These are phyloP conservation scores for Lophium mytilinum DNA, from an alignment of 495 filamentous ascomycete species.

Conservation along the genomic window DNA sequence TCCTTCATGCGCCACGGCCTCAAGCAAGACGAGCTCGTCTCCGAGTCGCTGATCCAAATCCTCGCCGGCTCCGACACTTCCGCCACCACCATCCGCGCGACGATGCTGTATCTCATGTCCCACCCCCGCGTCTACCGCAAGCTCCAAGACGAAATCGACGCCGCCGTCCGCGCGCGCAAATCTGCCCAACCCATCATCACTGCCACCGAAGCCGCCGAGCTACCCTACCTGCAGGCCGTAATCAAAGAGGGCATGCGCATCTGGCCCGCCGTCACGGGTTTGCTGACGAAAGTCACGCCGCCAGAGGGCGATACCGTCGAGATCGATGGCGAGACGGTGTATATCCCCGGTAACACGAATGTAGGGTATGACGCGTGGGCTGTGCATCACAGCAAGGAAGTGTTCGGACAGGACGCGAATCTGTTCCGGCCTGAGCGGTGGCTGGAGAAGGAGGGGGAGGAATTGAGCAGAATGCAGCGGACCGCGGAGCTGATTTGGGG, in stretches of 20 bases:
- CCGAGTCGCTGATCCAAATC: conserved; percentile 35
- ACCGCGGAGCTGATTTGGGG: conserved; percentile 30
- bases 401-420: conserved; percentile 26
- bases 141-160: conserved; percentile 19
- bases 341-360: conserved; percentile 44
- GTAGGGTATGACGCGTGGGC: conserved; percentile 38
- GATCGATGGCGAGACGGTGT: conserved; percentile 27
- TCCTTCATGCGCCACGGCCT: conserved; percentile 41
- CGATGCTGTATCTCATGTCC: conserved; percentile 11
- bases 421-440: conserved; percentile 30
- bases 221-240: conserved; percentile 26
- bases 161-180: conserved; percentile 2
- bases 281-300: conserved; percentile 42
- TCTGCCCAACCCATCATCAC: background rate
- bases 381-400: conserved; percentile 5
- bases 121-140: conserved; percentile 11
- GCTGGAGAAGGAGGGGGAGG: conserved; percentile 20
- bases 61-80: conserved; percentile 26
- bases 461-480: conserved; percentile 12
- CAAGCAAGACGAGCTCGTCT: conserved; percentile 31
- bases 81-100: conserved; percentile 17
- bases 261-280: conserved; percentile 22
- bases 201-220: conserved; percentile 6
- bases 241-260: conserved; percentile 27
- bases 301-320: conserved; percentile 42